Base-by-base conservation (phyloP, 139 green algal genomes). In the Chlamydomonas sp. region DNA sequence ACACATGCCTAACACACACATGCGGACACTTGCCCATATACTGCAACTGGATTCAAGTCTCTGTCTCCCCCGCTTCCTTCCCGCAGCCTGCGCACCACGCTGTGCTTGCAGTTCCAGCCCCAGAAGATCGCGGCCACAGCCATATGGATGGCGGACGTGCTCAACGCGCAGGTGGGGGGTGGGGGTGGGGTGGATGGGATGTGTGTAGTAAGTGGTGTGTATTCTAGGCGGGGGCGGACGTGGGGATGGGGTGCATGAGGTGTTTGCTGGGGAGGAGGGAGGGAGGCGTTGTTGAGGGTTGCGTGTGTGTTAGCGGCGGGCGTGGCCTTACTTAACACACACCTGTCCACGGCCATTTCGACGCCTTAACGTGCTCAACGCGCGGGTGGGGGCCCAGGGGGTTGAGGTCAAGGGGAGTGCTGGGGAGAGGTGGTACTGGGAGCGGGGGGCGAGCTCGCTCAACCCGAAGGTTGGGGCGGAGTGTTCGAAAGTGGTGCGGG, bases 81-180 rank as follows among this genome's bases (percentile, higher is more conserved):
- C 8, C 72, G 87, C 91, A 94, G 92, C 83, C 31, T 91, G 78
- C 80, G 85, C 31, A 93, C 92, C 31, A 92, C 86, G 18, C 77
- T 93, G 79, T 90, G 86, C 84, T 67, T 94, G 31, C 75, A 91
- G 78, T 93, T 88, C 79, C 49, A 78, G 3, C 67, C 90, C 15
- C n/a, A 89, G 60, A 90, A 92, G 82, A 68, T 94, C 6, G 90
- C 81, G 12, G 64, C 58, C 5, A 73, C 85, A 1, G 88, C 88
- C 5, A 20, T 94, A 9, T 94, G 71, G 63, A 64, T 93, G 61
- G 86, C 91, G 0, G 77, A 91, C 62, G 17, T 89, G 59, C 75
- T 90, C 9, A 80, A 76, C 59, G 57, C 63, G n/a, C 74, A 82
- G 12, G 66, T 71, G 12, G 66, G 66, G 9, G 66, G n/a, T n/a